These are phyloP conservation scores for Gymnopilus dilepis DNA, from an alignment of 768 basidiomycete genomes.

Conservation along the genomic window DNA sequence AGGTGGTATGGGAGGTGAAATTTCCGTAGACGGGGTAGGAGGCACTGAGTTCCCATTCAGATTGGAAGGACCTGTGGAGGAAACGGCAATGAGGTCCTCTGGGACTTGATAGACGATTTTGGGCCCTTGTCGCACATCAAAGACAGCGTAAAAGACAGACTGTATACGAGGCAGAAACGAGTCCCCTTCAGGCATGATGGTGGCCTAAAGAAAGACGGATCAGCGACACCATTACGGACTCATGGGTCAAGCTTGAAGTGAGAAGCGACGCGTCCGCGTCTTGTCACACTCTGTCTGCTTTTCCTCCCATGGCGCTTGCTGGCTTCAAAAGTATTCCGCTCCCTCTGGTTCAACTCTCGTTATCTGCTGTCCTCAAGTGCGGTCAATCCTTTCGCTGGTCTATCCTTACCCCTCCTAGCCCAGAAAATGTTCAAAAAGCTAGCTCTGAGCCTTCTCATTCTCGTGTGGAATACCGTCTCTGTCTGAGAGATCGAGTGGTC, in stretches of 20 bases:
- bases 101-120: constrained; percentile 95
- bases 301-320: constrained; percentile 31
- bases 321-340: constrained; percentile 57
- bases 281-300: constrained; percentile 5
- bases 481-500: constrained; percentile 81
- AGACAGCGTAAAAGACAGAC: constrained; percentile 93
- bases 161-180: constrained; percentile 82
- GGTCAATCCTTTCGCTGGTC: constrained; percentile 91
- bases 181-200: constrained; percentile 46
- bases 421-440: constrained; percentile 7
- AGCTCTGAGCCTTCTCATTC: constrained; percentile 23
- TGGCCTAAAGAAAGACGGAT: background rate
- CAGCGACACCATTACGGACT: background rate
- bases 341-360: constrained; percentile 70
- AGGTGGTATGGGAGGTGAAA: constrained; percentile 30
- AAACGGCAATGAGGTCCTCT: constrained; percentile 78
- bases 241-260: no score
- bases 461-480: constrained; percentile 78
- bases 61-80: constrained; percentile 35
- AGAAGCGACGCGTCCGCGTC: no score
- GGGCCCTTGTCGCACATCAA: constrained; percentile 85
- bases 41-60: constrained; percentile 36
- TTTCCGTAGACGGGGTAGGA: constrained; percentile 44
- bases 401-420: constrained; percentile 40
- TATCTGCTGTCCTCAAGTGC: constrained; percentile 77